phyloP scores from a whole-genome alignment of 352 stramenopile species.

The Lagenidium giganteum region DNA sequence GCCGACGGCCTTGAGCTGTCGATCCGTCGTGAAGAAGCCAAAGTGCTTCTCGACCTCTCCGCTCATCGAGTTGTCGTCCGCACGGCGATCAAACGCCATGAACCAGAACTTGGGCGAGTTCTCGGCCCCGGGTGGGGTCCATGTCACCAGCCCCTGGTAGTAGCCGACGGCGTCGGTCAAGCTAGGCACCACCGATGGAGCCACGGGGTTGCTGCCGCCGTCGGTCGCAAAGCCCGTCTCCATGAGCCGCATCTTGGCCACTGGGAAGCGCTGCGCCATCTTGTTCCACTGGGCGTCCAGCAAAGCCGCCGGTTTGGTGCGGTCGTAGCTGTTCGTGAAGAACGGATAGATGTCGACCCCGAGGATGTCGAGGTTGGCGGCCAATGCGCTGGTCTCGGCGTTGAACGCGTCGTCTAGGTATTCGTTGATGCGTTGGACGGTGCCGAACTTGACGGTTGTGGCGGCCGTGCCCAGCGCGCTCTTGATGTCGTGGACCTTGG shows the following conservation, averaged over 20 bases:
- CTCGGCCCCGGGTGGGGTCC: constrained; percentile 10
- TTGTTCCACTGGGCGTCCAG: constrained; percentile 35
- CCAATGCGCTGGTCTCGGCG: constrained; percentile 21
- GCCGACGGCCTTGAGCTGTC: constrained; percentile 8
- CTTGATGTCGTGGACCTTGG: constrained; percentile 23
- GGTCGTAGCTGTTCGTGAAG: constrained; percentile 50
- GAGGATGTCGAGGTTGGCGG: constrained; percentile 34
- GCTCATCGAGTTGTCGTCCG: constrained; percentile 15
- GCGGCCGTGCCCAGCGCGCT: constrained; percentile 9
- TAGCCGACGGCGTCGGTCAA: constrained; percentile 23
- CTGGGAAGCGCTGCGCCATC: constrained; percentile 29
- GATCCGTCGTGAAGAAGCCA: constrained; percentile 24
- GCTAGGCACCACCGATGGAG: constrained; percentile 29
- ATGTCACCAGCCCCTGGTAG: constrained; percentile 20
- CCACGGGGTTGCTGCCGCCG: constrained; percentile 23
- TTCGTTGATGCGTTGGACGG: constrained; percentile 35
- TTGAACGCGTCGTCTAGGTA: constrained; percentile 34
- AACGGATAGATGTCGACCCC: constrained; percentile 62
- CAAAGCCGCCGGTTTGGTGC: constrained; percentile 28
- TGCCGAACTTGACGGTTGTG: constrained; percentile 11
- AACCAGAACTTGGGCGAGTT: constrained; percentile 25
- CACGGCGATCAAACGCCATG: constrained; percentile 23
- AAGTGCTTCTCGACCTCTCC: constrained; percentile 24
- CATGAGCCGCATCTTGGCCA: constrained; percentile 36
- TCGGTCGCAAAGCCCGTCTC: constrained; percentile 56